Conservation (phyloP, 2,329 filamentous ascomycete species). For the Phyllosticta citrichinensis region DNA sequence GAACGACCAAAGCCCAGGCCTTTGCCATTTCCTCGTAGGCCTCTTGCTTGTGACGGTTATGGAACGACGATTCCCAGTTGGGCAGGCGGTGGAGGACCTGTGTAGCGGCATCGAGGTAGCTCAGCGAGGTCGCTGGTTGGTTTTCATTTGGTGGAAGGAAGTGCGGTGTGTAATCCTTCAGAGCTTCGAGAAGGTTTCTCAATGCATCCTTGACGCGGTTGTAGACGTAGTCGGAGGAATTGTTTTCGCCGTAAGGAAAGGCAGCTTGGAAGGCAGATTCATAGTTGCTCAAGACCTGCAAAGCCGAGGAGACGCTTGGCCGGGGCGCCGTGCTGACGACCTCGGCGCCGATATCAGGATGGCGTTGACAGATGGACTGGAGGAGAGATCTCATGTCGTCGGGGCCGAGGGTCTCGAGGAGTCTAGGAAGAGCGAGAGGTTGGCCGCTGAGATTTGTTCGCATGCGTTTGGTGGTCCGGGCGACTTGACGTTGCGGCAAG, state of each 20-base stretch:
- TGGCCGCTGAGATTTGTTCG: slow-evolving; percentile 60
- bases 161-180: slow-evolving; percentile 90
- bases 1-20: slow-evolving; percentile 86
- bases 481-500: slow-evolving; percentile 40
- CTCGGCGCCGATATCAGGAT: slow-evolving; percentile 76
- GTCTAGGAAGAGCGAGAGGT: slow-evolving; percentile 57
- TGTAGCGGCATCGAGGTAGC: slow-evolving; percentile 82
- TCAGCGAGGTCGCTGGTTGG: slow-evolving; percentile 72
- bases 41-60: slow-evolving; percentile 87
- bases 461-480: slow-evolving; percentile 51
- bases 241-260: slow-evolving; percentile 75
- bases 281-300: slow-evolving; percentile 74
- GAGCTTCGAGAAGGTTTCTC: slow-evolving; percentile 70
- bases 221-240: slow-evolving; percentile 86
- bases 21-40: slow-evolving; percentile 93
- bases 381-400: slow-evolving; percentile 75
- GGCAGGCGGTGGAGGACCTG: slow-evolving; percentile 82
- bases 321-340: slow-evolving; percentile 75
- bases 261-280: slow-evolving; percentile 66
- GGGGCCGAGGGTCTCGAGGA: slow-evolving; percentile 89
- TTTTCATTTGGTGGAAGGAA: slow-evolving; percentile 86
- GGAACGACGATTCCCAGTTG: slow-evolving; percentile 78
- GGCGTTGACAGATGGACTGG: slow-evolving; percentile 83
- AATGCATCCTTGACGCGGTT: slow-evolving; percentile 81
- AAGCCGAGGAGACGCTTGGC: slow-evolving; percentile 71